Conservation (phyloP, 2,329 filamentous ascomycete genomes). For the Lasiodiplodia citricola region DNA sequence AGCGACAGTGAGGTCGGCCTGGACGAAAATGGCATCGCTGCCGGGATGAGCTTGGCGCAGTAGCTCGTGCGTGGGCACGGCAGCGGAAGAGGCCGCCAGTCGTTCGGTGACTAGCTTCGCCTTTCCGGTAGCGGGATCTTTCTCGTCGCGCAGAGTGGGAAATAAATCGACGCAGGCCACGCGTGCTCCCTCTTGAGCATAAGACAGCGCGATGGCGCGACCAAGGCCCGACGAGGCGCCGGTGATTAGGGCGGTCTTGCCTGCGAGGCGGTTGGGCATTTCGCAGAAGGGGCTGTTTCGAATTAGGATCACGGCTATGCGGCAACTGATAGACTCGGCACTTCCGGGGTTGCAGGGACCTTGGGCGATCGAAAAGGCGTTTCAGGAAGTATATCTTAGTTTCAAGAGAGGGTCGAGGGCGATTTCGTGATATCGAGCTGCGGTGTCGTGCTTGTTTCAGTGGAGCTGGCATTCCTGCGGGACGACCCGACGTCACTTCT, state of each 20-base stretch:
- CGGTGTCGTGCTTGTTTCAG: constrained; percentile 20
- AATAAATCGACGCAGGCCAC: constrained; percentile 40
- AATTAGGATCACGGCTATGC: constrained; percentile 2
- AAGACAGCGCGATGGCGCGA: constrained; percentile 33
- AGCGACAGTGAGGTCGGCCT: constrained; percentile 40
- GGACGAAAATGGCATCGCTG: constrained; percentile 35
- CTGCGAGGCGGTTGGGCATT: constrained; percentile 22
- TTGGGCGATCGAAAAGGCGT: neutral
- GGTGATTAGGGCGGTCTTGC: constrained; percentile 38
- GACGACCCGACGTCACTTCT: constrained; percentile 16
- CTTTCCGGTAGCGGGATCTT: constrained; percentile 37
- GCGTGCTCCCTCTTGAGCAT: constrained; percentile 31
- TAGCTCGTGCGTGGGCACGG: constrained; percentile 32
- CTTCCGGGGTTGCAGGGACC: neutral
- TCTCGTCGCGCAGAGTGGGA: constrained; percentile 35
- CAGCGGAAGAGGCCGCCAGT: constrained; percentile 20
- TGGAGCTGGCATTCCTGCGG: constrained; percentile 1
- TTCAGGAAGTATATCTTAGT: neutral
- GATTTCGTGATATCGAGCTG: constrained; percentile 2
- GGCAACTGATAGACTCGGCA: neutral
- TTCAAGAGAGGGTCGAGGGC: neutral
- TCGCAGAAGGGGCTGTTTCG: neutral
- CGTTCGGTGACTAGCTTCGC: constrained; percentile 39
- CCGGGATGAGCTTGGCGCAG: constrained; percentile 29
- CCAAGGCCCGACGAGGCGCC: constrained; percentile 38